phyloP scores from a whole-genome alignment of 305 asterid genomes.

The Fraxinus dipetala region DNA sequence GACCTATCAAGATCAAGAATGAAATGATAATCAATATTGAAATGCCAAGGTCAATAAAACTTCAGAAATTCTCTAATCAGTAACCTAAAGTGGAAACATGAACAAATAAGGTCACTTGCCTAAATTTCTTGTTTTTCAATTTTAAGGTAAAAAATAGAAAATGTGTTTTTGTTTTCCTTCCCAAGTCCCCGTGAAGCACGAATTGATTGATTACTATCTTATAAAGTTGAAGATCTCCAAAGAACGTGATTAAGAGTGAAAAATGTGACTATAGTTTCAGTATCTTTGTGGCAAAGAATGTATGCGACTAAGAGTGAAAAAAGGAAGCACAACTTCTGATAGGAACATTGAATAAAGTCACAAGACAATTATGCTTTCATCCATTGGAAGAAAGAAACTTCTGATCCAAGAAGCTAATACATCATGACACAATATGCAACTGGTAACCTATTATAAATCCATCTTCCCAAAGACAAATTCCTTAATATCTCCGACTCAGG shows the following conservation, averaged over 20 bases:
- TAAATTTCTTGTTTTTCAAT: neutral
- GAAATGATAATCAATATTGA: neutral
- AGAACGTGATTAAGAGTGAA: neutral
- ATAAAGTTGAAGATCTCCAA: neutral
- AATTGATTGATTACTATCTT: neutral
- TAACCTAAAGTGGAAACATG: neutral
- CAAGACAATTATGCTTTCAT: neutral
- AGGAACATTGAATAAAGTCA: neutral
- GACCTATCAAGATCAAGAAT: neutral
- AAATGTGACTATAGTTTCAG: neutral
- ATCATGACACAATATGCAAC: neutral
- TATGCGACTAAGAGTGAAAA: neutral
- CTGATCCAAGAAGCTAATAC: neutral
- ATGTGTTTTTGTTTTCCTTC: neutral
- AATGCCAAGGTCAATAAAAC: neutral
- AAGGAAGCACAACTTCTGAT: neutral
- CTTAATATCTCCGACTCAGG: neutral
- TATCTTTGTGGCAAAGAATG: neutral
- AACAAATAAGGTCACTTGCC: neutral
- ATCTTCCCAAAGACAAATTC: neutral
- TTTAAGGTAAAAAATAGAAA: neutral
- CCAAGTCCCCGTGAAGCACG: neutral
- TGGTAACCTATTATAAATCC: neutral
- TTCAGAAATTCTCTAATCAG: neutral
- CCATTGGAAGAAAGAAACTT: neutral